Conservation (phyloP, 495 filamentous ascomycete species). For the Zalerion maritima region DNA sequence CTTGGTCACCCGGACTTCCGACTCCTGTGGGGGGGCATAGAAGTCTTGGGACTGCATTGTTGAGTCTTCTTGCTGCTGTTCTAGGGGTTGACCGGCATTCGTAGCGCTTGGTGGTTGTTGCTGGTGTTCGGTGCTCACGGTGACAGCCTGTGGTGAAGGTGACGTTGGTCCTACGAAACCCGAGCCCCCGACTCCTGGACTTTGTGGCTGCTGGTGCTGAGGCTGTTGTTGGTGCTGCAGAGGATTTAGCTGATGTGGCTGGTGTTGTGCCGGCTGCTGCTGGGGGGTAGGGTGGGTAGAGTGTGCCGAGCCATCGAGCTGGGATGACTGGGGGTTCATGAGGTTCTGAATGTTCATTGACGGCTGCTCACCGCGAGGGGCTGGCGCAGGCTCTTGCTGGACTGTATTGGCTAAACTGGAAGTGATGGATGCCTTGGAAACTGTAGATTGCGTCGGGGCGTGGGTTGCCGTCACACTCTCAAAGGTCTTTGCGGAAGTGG, state of each 20-base stretch:
- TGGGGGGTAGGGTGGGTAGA: conserved; percentile 9
- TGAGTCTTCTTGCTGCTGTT: too few relatives aligned
- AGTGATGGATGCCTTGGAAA: conserved; percentile 14
- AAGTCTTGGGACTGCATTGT: conserved; percentile 11
- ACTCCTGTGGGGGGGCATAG: conserved; percentile 7
- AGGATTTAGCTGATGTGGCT: conserved; percentile 23
- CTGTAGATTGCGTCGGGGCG: conserved; percentile 21
- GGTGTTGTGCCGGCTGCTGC: conserved; percentile 13
- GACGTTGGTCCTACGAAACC: conserved; percentile 2
- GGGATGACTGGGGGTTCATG: conserved; percentile 50
- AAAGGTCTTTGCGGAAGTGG: conserved; percentile 33
- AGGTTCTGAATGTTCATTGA: conserved; percentile 51
- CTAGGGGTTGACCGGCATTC: conserved; percentile 2
- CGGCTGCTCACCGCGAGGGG: conserved; percentile 21
- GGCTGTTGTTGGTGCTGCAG: conserved; percentile 15
- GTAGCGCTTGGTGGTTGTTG: conserved; percentile 7
- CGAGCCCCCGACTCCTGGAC: conserved; percentile 8
- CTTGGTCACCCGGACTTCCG: conserved; percentile 59
- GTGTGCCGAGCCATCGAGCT: conserved; percentile 31
- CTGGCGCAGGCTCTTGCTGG: conserved; percentile 19
- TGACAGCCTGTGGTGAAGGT: conserved; percentile 3
- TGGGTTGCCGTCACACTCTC: conserved; percentile 23
- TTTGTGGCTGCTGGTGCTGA: conserved; percentile 5
- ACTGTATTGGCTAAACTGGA: too few relatives aligned
- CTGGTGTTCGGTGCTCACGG: conserved; percentile 12